Conservation (phyloP, 306 rosid species). For the Vigna unguiculata region DNA sequence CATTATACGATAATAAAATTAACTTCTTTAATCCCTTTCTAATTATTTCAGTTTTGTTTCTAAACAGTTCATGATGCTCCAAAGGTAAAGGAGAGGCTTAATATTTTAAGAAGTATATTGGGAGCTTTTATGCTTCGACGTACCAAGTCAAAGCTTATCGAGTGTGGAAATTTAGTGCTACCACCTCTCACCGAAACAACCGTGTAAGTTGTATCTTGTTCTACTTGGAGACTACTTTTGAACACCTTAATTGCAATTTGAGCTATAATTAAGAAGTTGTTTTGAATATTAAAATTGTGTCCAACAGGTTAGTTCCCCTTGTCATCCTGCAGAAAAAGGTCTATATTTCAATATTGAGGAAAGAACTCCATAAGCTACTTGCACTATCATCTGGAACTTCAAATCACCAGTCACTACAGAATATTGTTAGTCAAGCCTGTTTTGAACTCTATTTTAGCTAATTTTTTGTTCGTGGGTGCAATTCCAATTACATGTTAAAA, state of each 20-base stretch:
- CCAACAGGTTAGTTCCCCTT: conserved; percentile 76
- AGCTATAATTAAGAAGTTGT: conserved; percentile 21
- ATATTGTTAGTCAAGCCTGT: conserved; percentile 65
- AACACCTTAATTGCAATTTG: conserved; percentile 9
- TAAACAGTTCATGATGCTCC: conserved; percentile 62
- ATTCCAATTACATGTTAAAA: too few relatives aligned
- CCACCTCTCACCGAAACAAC: conserved; percentile 90
- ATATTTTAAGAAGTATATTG: conserved; percentile 67
- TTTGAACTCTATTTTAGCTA: neutral
- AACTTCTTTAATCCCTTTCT: conserved; percentile 26
- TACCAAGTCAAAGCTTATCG: conserved; percentile 82
- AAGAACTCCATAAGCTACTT: conserved; percentile 83
- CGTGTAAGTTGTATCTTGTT: conserved; percentile 61
- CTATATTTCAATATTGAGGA: conserved; percentile 85
- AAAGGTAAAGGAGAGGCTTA: conserved; percentile 59
- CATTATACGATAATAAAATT: conserved; percentile 19
- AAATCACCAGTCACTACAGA: conserved; percentile 82
- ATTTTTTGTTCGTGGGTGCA: conserved; percentile 4
- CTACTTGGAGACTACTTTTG: conserved; percentile 4
- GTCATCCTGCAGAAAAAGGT: conserved; percentile 84
- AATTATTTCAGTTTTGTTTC: conserved; percentile 40
- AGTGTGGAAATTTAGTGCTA: conserved; percentile 74
- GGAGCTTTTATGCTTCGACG: conserved; percentile 90
- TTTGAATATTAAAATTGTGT: conserved; percentile 42
- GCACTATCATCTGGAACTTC: conserved; percentile 77